Percentiles rank a stretch among this genome's conserved stretches.
These are phyloP conservation scores for Nakaseomyces sp. DNA, from an alignment of 1,139 yeast species.

Conservation along the genomic window DNA sequence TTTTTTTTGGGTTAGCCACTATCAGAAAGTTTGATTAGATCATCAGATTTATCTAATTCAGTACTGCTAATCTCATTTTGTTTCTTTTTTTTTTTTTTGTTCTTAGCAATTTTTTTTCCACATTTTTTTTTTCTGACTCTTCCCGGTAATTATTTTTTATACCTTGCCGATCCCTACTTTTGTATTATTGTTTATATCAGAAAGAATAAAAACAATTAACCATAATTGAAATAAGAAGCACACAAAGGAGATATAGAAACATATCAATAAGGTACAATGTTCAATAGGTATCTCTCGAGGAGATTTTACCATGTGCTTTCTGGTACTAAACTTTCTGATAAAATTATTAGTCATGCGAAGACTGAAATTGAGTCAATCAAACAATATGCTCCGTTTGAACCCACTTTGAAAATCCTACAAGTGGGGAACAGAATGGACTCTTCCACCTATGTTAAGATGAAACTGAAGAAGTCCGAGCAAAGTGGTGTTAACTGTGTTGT, in stretches of 20 bases:
- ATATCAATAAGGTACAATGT: neutral
- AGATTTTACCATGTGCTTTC: conserved; percentile 32
- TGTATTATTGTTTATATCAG: neutral
- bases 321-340: conserved; percentile 33
- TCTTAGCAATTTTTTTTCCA: too few species aligned
- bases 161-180: too few species aligned
- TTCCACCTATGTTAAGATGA: conserved; percentile 65
- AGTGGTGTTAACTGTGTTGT: conserved; percentile 55
- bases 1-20: too few species aligned
- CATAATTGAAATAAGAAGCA: too few species aligned
- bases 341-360: conserved; percentile 32
- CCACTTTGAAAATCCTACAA: conserved; percentile 61
- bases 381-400: conserved; percentile 46
- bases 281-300: neutral
- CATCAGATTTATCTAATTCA: too few species aligned
- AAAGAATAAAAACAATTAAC: too few species aligned
- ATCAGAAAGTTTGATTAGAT: too few species aligned
- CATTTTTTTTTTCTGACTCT: too few species aligned
- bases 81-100: too few species aligned
- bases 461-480: conserved; percentile 61
- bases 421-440: conserved; percentile 74
- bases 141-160: too few species aligned
- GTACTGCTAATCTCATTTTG: too few species aligned
- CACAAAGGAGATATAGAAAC: too few species aligned
- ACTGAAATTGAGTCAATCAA: conserved; percentile 46